Conservation (phyloP, 306 rosid species). For the Gleditsia sinensis region DNA sequence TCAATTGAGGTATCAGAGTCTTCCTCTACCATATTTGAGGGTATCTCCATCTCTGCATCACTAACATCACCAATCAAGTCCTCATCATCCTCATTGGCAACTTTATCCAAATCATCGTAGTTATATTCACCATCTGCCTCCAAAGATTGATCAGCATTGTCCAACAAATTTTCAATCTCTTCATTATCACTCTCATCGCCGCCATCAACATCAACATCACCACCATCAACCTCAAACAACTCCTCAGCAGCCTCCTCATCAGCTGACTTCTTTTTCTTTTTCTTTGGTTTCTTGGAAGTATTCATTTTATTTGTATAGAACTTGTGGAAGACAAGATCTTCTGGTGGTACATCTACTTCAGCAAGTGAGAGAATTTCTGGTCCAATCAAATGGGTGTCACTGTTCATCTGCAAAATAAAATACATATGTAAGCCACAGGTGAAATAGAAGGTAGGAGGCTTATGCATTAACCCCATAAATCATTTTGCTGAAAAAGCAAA, state of each 20-base stretch:
- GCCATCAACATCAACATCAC: slow-evolving; percentile 49
- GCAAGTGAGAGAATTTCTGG: slow-evolving; percentile 77
- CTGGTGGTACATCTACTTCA: slow-evolving; percentile 89
- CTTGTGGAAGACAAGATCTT: slow-evolving; percentile 95
- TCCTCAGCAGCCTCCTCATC: slow-evolving; percentile 76
- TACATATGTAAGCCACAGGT: slow-evolving; percentile 31
- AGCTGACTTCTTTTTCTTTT: slow-evolving; percentile 71
- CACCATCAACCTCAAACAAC: slow-evolving; percentile 56
- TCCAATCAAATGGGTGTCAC: slow-evolving; percentile 71
- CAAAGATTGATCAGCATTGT: slow-evolving; percentile 53
- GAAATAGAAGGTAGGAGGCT: neutral
- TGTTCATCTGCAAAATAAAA: slow-evolving; percentile 61
- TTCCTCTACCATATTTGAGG: slow-evolving; percentile 59
- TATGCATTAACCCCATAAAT: slow-evolving; percentile 8
- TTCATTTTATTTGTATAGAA: slow-evolving; percentile 79
- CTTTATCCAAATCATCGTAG: slow-evolving; percentile 80
- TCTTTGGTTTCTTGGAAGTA: slow-evolving; percentile 67
- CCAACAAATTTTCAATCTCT: slow-evolving; percentile 83
- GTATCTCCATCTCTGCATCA: slow-evolving; percentile 64
- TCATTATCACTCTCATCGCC: slow-evolving; percentile 86
- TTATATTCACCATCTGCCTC: slow-evolving; percentile 69
- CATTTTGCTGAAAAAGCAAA: neutral
- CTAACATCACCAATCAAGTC: slow-evolving; percentile 72
- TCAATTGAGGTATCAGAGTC: slow-evolving; percentile 40
- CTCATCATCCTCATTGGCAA: slow-evolving; percentile 73